These are phyloP conservation scores for Exobasidium cylindrosporum DNA, from an alignment of 1,284 basidiomycete genomes.

Conservation along the genomic window DNA sequence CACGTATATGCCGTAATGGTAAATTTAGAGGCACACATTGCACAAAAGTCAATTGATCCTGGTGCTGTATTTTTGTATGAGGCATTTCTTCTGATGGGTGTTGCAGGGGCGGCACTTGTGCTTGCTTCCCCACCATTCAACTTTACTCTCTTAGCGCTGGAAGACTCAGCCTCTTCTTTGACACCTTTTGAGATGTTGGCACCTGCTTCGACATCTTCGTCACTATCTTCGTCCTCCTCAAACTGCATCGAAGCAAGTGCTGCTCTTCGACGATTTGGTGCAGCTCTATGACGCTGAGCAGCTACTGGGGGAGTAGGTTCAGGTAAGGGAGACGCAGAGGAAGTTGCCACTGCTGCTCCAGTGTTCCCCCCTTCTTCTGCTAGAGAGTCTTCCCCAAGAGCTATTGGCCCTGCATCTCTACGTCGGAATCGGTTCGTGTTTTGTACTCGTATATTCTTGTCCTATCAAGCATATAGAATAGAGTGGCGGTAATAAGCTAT, in stretches of 20 bases:
- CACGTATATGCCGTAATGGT: conserved; percentile 74
- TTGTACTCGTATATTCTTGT: conserved; percentile 72
- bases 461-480: conserved; percentile 62
- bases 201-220: conserved; percentile 59
- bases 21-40: conserved; percentile 76
- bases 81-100: conserved; percentile 61
- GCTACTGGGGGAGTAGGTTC: conserved; percentile 52
- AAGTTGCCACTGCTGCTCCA: conserved; percentile 15
- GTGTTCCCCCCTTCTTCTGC: conserved; percentile 10
- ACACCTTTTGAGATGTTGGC: conserved; percentile 61
- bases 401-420: conserved; percentile 30
- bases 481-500: background rate
- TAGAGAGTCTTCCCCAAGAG: conserved; percentile 18
- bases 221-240: conserved; percentile 53
- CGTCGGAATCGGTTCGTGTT: conserved; percentile 61
- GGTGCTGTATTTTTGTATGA: conserved; percentile 49
- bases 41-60: conserved; percentile 79
- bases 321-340: conserved; percentile 47
- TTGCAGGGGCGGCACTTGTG: conserved; percentile 25
- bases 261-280: conserved; percentile 10
- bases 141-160: background rate
- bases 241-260: conserved; percentile 54
- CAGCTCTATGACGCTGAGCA: conserved; percentile 33
- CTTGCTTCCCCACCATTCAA: conserved; percentile 30
- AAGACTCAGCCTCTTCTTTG: conserved; percentile 51